Percentiles rank a stretch among this genome's conserved stretches.
phyloP scores from a whole-genome alignment of 2,329 filamentous ascomycete species.

The Penicillium sp. region DNA sequence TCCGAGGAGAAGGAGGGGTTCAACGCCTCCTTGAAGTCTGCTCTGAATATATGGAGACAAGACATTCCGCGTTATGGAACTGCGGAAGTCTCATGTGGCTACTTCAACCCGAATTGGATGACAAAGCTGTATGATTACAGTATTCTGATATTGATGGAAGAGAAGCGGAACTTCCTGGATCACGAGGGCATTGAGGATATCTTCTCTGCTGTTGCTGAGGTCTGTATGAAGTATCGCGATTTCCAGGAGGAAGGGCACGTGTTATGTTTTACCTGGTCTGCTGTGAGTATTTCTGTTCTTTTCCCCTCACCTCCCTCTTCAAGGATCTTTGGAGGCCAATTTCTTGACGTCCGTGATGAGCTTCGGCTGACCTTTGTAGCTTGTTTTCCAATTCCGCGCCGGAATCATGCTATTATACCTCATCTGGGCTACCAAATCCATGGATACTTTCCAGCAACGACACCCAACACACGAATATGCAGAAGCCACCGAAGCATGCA shows the following conservation, averaged over 20 bases:
- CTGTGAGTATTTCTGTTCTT: conserved; percentile 15
- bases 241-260: conserved; percentile 30
- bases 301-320: neutral
- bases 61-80: conserved; percentile 29
- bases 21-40: conserved; percentile 22
- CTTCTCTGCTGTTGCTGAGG: conserved; percentile 25
- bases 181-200: conserved; percentile 26
- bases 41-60: conserved; percentile 26
- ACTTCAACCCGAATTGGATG: conserved; percentile 29
- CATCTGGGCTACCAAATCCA: conserved; percentile 19
- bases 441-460: conserved; percentile 2
- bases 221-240: conserved; percentile 24
- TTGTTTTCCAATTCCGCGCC: conserved; percentile 29
- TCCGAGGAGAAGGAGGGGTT: conserved; percentile 6
- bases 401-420: conserved; percentile 29
- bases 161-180: conserved; percentile 22
- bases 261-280: conserved; percentile 31
- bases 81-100: conserved; percentile 22
- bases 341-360: neutral
- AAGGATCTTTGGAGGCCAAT: neutral
- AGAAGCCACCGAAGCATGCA: conserved; percentile 22
- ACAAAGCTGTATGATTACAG: conserved; percentile 29
- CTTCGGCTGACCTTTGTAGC: conserved; percentile 7
- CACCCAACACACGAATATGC: conserved; percentile 12
- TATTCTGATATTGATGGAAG: conserved; percentile 28